Percentiles rank a stretch among this genome's conserved stretches.
phyloP scores from a whole-genome alignment of 164 flowering plant species.

The Brasenia schreberi region DNA sequence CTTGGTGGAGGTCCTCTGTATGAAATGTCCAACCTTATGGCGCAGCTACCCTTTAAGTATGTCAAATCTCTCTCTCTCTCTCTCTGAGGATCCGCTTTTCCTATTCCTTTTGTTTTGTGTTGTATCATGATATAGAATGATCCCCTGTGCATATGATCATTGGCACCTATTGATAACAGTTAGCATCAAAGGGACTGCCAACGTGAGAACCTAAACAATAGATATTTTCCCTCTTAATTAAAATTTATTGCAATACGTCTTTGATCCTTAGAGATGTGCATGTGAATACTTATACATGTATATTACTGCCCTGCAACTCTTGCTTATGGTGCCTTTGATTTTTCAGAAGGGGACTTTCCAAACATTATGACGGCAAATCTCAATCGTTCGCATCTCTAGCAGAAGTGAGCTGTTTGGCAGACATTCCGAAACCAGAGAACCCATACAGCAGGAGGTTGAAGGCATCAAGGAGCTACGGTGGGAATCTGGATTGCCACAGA shows the following conservation, averaged over 20 bases:
- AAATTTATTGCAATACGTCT: background rate
- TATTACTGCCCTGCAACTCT: background rate
- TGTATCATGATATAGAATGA: background rate
- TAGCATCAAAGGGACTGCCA: background rate
- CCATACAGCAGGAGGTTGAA: slow-evolving; percentile 41
- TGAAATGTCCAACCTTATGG: slow-evolving; percentile 67
- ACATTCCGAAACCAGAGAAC: slow-evolving; percentile 52
- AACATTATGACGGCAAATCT: slow-evolving; percentile 58
- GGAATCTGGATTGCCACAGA: slow-evolving; percentile 27
- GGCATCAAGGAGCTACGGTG: slow-evolving; percentile 46
- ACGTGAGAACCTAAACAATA: background rate
- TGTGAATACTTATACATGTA: too few species aligned
- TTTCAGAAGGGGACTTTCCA: slow-evolving; percentile 81
- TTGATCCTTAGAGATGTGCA: too few species aligned
- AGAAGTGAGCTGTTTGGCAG: slow-evolving; percentile 45
- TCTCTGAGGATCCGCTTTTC: background rate
- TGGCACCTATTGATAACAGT: background rate
- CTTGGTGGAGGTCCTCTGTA: slow-evolving; percentile 44
- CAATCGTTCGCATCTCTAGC: slow-evolving; percentile 64
- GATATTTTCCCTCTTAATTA: background rate
- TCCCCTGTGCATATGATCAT: background rate
- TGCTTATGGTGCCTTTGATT: background rate
- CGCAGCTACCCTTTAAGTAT: slow-evolving; percentile 79
- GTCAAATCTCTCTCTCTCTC: slow-evolving; percentile 5
- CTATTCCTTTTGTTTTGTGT: background rate